These are phyloP conservation scores for Phellopilus nigrolimitatus DNA, from an alignment of 1,284 basidiomycete species.

Conservation along the genomic window DNA sequence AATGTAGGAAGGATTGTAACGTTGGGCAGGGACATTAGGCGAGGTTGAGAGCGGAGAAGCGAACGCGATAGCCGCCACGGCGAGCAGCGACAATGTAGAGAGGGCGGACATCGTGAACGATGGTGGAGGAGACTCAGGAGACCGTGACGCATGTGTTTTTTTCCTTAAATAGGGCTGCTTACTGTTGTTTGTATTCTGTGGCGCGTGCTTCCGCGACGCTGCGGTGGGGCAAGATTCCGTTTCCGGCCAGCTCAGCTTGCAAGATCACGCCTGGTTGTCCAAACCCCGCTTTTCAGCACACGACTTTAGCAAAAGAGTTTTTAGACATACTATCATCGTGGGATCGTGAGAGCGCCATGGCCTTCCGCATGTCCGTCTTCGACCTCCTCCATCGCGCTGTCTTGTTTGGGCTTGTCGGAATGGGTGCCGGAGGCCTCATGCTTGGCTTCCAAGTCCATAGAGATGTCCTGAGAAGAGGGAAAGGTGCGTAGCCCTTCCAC, in stretches of 20 bases:
- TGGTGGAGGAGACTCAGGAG: constrained; percentile 3
- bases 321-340: background rate
- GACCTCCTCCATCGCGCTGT: constrained; percentile 14
- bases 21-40: constrained; percentile 34
- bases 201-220: too few relatives aligned
- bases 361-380: constrained; percentile 8
- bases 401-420: constrained; percentile 17
- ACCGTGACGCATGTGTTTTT: constrained; percentile 7
- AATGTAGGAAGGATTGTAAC: constrained; percentile 41
- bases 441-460: constrained; percentile 15
- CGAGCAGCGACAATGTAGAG: constrained; percentile 36
- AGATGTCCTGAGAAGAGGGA: constrained; percentile 9
- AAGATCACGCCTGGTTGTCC: background rate
- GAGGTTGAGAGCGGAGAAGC: constrained; percentile 66
- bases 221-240: background rate
- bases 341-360: constrained; percentile 4
- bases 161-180: constrained; percentile 3
- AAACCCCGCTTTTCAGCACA: background rate
- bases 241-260: background rate
- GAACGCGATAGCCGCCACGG: constrained; percentile 35
- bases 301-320: too few relatives aligned
- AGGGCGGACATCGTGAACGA: constrained; percentile 37
- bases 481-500: constrained; percentile 9
- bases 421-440: constrained; percentile 12
- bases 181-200: background rate